These are phyloP conservation scores for Pestalotiopsis sp. DNA, from an alignment of 2,329 filamentous ascomycete genomes.

Conservation along the genomic window DNA sequence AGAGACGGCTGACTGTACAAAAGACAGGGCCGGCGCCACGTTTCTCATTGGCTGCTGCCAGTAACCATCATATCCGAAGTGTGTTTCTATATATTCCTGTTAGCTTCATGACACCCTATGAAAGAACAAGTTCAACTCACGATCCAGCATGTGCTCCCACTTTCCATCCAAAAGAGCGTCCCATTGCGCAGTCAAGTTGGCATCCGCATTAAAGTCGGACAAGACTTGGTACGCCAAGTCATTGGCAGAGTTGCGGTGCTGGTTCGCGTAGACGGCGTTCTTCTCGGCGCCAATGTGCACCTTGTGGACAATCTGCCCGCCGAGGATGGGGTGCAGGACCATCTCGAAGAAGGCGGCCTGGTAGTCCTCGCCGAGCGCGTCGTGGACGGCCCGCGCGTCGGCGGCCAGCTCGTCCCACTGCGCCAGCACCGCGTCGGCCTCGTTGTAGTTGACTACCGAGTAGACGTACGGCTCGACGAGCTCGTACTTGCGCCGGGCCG, in stretches of 20 bases:
- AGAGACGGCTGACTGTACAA: conserved; percentile 59
- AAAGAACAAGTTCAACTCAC: conserved; percentile 30
- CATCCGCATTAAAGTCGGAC: conserved; percentile 58
- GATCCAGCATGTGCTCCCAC: conserved; percentile 65
- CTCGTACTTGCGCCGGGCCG: conserved; percentile 62
- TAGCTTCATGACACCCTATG: not conserved
- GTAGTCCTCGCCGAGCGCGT: conserved; percentile 49
- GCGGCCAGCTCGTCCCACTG: conserved; percentile 56
- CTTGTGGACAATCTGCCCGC: conserved; percentile 56
- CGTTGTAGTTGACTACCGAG: conserved; percentile 62
- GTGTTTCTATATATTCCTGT: conserved; percentile 41
- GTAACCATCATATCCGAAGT: conserved; percentile 55
- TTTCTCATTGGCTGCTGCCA: conserved; percentile 78
- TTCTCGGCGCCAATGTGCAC: conserved; percentile 50
- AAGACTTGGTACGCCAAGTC: conserved; percentile 54
- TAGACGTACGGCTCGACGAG: conserved; percentile 59
- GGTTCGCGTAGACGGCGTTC: conserved; percentile 53
- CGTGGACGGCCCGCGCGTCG: conserved; percentile 58
- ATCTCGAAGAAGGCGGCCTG: conserved; percentile 65
- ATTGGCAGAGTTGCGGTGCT: conserved; percentile 55
- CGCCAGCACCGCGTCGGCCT: conserved; percentile 57
- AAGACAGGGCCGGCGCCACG: conserved; percentile 61
- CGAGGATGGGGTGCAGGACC: conserved; percentile 60
- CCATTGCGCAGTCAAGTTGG: conserved; percentile 57
- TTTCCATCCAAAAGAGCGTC: conserved; percentile 62